Evolutionary conservation across 2,329 filamentous ascomycete species (phyloP).

Genomic region (Cytospora leucostoma): DNA sequence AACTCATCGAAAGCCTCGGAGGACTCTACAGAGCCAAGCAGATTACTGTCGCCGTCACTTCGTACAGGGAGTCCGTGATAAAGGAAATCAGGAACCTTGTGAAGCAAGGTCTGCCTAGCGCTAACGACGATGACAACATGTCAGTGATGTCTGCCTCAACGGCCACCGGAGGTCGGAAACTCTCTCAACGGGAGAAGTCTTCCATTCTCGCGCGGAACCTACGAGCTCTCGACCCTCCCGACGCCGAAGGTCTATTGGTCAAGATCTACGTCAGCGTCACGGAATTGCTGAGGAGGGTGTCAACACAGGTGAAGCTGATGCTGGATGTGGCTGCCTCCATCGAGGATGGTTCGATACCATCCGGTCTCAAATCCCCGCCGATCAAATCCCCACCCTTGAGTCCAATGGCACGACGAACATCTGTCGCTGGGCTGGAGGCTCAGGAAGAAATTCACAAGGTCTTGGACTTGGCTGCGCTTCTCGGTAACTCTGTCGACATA

Average conservation of each 20-base stretch:
- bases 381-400: slow-evolving; percentile 56
- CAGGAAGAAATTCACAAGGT: slow-evolving; percentile 78
- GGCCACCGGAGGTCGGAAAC: slow-evolving; percentile 63
- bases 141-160: slow-evolving; percentile 87
- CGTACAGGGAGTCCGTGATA: slow-evolving; percentile 80
- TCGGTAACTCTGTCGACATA: slow-evolving; percentile 78
- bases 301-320: slow-evolving; percentile 91
- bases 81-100: slow-evolving; percentile 87
- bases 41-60: slow-evolving; percentile 76
- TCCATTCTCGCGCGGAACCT: slow-evolving; percentile 85
- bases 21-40: slow-evolving; percentile 83
- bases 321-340: slow-evolving; percentile 86
- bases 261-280: slow-evolving; percentile 86
- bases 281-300: slow-evolving; percentile 81
- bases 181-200: slow-evolving; percentile 86
- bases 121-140: slow-evolving; percentile 89
- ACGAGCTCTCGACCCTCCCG: slow-evolving; percentile 76
- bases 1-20: slow-evolving; percentile 69
- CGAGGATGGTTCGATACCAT: slow-evolving; percentile 43
- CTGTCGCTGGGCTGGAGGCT: slow-evolving; percentile 47
- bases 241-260: slow-evolving; percentile 80
- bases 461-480: slow-evolving; percentile 74
- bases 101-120: slow-evolving; percentile 82
- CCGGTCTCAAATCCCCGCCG: slow-evolving; percentile 49
- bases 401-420: slow-evolving; percentile 45